Evolutionary conservation across 371 early-diverging fungal genomes (phyloP), one percentile per base, ranked within the genome.

Genomic region (Mucor indicus): DNA sequence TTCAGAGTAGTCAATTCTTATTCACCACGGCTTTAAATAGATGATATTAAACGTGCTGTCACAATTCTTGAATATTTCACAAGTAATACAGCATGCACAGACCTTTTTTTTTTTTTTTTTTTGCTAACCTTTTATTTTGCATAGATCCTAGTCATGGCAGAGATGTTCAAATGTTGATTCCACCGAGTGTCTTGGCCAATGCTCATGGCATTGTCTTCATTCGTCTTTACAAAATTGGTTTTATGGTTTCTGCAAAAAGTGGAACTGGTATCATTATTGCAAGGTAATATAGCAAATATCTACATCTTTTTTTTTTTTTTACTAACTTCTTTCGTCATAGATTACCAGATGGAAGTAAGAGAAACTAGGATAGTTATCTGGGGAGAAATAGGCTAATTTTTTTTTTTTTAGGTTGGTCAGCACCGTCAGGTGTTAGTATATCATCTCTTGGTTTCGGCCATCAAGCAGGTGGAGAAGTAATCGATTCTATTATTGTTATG

Each of bases 221-320:
- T 44, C 64, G 72, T 10, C 39, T 67, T 0, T 49, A 50, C 36
- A 57, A 60, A 25, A 48, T 56, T 10, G 72, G 68, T n/a, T 51
- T 72, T 6, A 33, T 57, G 51, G 19, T 72, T 15, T 64, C 66
- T 6, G 62, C 58, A 15, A 72, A 62, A 33, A 43, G 44, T 23
- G 72, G 72, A 13, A 67, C 60, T 3, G 72, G 72, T 15, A 53
- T 72, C 21, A 67, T 72, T 30, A 65, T 72, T 41, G 72, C 65
- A 50, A 54, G 72, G 72, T 65, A 56, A 51, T 4, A 39, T n/a
- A 21, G 15, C 12, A 23, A 21, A 40, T 19, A 38, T 8, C 20
- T 27, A 1, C 23, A 20, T 25, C 1, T 22, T 12, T 23, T 17
- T 21, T 24, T 9, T 31, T 23, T 23, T 29, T 29, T 5, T 27